Evolutionary conservation across 2,329 filamentous ascomycete species (phyloP).

Genomic region (Elsinoe arachidis): DNA sequence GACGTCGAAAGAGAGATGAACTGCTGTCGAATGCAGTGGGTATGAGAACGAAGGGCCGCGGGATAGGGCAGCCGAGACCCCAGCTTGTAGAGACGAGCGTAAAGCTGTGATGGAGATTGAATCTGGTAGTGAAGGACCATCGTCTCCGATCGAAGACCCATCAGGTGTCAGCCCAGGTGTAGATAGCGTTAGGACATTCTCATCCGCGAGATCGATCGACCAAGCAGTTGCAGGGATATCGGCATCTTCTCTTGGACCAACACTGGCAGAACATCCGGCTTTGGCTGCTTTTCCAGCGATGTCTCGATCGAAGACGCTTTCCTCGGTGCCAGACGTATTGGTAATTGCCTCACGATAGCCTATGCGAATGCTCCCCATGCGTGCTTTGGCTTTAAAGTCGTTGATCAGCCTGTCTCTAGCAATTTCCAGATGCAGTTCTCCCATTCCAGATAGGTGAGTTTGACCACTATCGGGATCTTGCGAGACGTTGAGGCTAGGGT

Average conservation of each 20-base stretch:
- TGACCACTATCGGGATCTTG: constrained; percentile 85
- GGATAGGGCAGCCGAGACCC: constrained; percentile 72
- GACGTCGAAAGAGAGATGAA: constrained; percentile 62
- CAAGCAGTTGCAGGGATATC: constrained; percentile 25
- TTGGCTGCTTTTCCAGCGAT: constrained; percentile 72
- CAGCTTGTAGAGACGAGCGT: constrained; percentile 58
- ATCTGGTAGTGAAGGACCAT: constrained; percentile 45
- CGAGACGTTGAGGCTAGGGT: constrained; percentile 80
- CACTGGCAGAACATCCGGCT: constrained; percentile 61
- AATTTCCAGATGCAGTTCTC: constrained; percentile 89
- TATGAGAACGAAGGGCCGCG: constrained; percentile 74
- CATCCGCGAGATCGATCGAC: constrained; percentile 45
- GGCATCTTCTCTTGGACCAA: constrained; percentile 50
- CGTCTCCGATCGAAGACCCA: constrained; percentile 31
- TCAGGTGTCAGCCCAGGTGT: constrained; percentile 42
- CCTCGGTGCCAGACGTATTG: constrained; percentile 46
- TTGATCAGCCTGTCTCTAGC: constrained; percentile 79
- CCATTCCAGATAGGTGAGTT: constrained; percentile 92
- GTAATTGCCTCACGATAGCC: constrained; percentile 83
- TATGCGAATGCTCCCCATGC: constrained; percentile 85
- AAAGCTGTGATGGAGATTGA: constrained; percentile 43
- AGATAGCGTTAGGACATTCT: constrained; percentile 58
- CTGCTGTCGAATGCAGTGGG: constrained; percentile 66
- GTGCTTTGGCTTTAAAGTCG: constrained; percentile 77
- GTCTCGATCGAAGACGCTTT: constrained; percentile 63